Evolutionary conservation across 495 filamentous ascomycete species (phyloP), one percentile per base, ranked within the genome.

Genomic region (Aspergillus hancockii): DNA sequence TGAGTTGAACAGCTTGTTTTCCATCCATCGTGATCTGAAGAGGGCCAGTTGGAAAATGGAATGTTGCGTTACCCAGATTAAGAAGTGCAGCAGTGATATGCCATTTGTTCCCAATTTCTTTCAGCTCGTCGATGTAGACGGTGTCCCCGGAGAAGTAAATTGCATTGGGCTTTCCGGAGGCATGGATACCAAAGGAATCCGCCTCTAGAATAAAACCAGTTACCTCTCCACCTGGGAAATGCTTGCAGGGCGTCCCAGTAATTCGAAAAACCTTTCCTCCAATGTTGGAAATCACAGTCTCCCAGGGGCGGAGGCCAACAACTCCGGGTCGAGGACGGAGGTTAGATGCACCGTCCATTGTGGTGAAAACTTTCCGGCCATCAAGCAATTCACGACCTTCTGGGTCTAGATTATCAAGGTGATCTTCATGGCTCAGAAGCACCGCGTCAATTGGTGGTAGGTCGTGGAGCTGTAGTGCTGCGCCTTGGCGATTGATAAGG

Each of bases 81-180:
- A 70, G 25, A 0, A 73, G 46, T 7, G 68, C 70, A 10, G 43
- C 64, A 2, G n/a, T 10, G 6, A 73, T 23, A 16, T 73, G 62
- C 21, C 32, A 71, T 28, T 49, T 54, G 7, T 63, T 49, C 0
- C 52, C 36, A 16, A 73, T 71, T 0, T 40, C 30, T 1, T 55
- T 56, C 18, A 82, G 59, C 54, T 80, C 79, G 0, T 71, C 63
- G 18, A 82, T 62, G 58, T 82, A 80, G 3, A 83, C 68, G 2
- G 81, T 84, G 54, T 84, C 81, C 3, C 81, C 81, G 0, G 79
- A 77, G 7, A 84, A 80, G 58, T 79, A 84, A 21, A 84, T 72
- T 2, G 73, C 81, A 52, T 82, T 82, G 9, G 78, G 81, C 4
- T 54, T 56, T 7, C 77, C 79, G 28, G 74, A 63, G 22, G 18